phyloP scores from a whole-genome alignment of 2,329 filamentous ascomycete genomes.

The Fusarium armeniacum region DNA sequence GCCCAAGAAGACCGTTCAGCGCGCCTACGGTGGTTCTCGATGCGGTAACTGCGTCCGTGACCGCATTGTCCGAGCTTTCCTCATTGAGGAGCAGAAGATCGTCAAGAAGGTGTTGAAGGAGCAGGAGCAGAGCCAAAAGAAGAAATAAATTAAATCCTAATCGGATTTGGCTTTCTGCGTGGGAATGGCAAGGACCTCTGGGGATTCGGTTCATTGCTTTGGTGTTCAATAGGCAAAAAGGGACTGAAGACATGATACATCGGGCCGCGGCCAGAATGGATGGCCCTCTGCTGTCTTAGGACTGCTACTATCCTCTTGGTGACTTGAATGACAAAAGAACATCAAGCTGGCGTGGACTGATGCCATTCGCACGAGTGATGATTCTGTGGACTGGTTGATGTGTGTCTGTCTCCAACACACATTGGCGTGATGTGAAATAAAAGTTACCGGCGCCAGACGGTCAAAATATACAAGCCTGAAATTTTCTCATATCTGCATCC shows the following conservation, averaged over 20 bases:
- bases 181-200: constrained; percentile 55
- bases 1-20: constrained; percentile 99
- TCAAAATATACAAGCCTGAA: constrained; percentile 28
- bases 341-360: constrained; percentile 55
- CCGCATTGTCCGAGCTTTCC: constrained; percentile 96
- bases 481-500: background rate
- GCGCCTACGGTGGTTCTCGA: constrained; percentile 97
- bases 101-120: constrained; percentile 99
- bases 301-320: constrained; percentile 61
- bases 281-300: constrained; percentile 62
- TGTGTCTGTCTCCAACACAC: constrained; percentile 4
- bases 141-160: constrained; percentile 71
- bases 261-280: constrained; percentile 55
- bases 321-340: constrained; percentile 61
- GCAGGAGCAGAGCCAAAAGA: constrained; percentile 81
- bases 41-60: constrained; percentile 99
- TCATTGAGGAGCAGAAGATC: constrained; percentile 99
- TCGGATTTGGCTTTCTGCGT: constrained; percentile 53
- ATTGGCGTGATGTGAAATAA: constrained; percentile 31
- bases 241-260: constrained; percentile 65
- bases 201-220: constrained; percentile 64
- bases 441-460: constrained; percentile 31
- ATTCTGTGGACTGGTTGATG: constrained; percentile 10
- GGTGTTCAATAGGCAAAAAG: constrained; percentile 67
- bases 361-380: constrained; percentile 45